Base-by-base conservation (phyloP, 2,329 filamentous ascomycete species). In the Sarocladiaceae sp. region DNA sequence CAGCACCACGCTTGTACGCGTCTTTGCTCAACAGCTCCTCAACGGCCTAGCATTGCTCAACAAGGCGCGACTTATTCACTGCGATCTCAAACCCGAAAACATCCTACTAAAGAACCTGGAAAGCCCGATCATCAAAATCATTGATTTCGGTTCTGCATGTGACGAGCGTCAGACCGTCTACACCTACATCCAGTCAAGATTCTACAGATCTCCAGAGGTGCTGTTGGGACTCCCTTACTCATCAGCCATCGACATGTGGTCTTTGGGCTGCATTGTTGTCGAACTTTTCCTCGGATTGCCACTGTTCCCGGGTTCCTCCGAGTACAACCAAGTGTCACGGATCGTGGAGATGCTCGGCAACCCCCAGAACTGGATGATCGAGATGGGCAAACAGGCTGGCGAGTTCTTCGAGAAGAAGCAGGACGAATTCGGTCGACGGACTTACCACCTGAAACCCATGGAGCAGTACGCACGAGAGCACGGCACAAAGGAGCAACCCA, bases 231-330 rank as follows among this genome's bases (percentile, higher is more conserved):
- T 98, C 39, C 93, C 93, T 48, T 98, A 98, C 63, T 97, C 93
- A 12, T 96, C 93, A 4, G 93, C 93, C 33, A 98, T 98, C 58
- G 93, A 98, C 60, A 98, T 98, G 91, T 98, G 93, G 93, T 98
- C 93, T 4, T 72, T 98, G 34, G 93, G 93, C 44, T 98, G 93
- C 65, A 98, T 98, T 53, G 91, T 98, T 13, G 93, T 98, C 19
- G 93, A 98, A 65, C 74, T 98, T 15, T 98, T 98, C 72, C 75
- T 98, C 1, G 93, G 93, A 35, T 73, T 98, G 41, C 93, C 93
- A 1, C 68, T 98, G 2, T 98, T 98, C 64, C 93, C 93, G 6
- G 93, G 93, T 21, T 97, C 91, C 1, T 98, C 93, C 2, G 93
- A 98, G 64, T 98, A 98, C 66, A 98, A 98, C 56, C 93, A 98